Evolutionary conservation across 768 basidiomycete species (phyloP), one percentile per base, ranked within the genome.

Genomic region (Naganishia vaughanmartiniae): DNA sequence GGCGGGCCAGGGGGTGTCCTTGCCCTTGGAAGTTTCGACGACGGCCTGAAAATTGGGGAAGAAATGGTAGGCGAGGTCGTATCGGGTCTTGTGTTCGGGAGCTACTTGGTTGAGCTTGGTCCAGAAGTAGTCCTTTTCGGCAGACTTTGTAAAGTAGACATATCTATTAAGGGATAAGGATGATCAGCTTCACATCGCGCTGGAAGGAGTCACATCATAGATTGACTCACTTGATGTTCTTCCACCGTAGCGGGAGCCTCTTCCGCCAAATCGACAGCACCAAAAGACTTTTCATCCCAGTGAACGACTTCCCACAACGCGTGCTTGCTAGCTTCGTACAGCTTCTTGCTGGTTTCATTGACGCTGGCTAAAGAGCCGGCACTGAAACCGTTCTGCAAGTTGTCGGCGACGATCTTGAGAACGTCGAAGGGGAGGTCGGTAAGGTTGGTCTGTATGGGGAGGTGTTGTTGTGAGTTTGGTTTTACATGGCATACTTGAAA

Each of bases 271-370:
- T 53, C 48, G 19, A 53, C 26, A 5, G 17, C 17, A 19, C 7
- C 48, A 26, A 53, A 53, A 53, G 48, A 53, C 48, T 53, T 53
- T 53, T 53, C 48, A 53, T 53, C 48, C 48, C 48, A 53, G 7
- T 19, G 26, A 26, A 53, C 26, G 26, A 53, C 17, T 26, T 53
- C 48, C 21, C 26, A 53, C 17, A 53, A 19, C 48, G 48, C 48
- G 48, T 53, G 48, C 48, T 53, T 53, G 48, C 21, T 53, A 53
- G 48, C 48, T 26, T 53, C 48, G 48, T 53, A 53, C 21, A 53
- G 48, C 48, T 53, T 53, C 48, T 53, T 53, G 48, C 48, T 53
- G 48, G 48, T 53, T 21, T 19, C 48, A 7, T 19, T 26, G 17
- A 53, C 48, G 48, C 26, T 53, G 17, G 48, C 48, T 26, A 53